Percentiles rank a stretch among this genome's conserved stretches.
Evolutionary conservation across 805 yeast genomes (phyloP).

Genomic region (Komagataella phaffii): DNA sequence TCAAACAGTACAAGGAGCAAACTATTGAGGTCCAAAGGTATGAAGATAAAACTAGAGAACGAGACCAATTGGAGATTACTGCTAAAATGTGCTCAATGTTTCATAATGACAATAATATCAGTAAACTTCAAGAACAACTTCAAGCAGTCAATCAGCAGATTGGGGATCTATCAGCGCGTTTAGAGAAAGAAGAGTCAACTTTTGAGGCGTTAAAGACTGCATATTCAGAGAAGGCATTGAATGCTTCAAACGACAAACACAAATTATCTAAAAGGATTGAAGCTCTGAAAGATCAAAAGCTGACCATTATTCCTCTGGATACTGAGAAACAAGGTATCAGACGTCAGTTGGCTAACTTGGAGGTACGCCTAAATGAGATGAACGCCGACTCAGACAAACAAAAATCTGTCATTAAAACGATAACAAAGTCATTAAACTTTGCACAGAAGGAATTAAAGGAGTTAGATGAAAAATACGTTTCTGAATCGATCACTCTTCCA

Average conservation of each 20-base stretch:
- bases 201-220: constrained; percentile 20
- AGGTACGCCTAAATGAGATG: constrained; percentile 32
- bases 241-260: constrained; percentile 25
- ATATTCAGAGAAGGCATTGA: constrained; percentile 31
- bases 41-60: constrained; percentile 38
- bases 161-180: background rate
- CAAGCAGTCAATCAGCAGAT: constrained; percentile 17
- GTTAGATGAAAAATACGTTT: constrained; percentile 4
- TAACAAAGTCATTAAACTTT: constrained; percentile 12
- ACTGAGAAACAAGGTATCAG: constrained; percentile 40
- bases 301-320: constrained; percentile 46
- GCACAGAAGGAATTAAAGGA: constrained; percentile 14
- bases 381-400: constrained; percentile 32
- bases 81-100: background rate
- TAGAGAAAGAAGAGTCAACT: constrained; percentile 15
- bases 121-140: constrained; percentile 22
- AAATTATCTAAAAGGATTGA: constrained; percentile 21
- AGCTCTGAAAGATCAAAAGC: constrained; percentile 28
- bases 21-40: constrained; percentile 57
- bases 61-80: constrained; percentile 6
- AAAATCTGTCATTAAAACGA: constrained; percentile 24
- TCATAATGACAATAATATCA: constrained; percentile 14
- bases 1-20: constrained; percentile 68
- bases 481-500: constrained; percentile 16
- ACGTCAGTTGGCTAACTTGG: constrained; percentile 37